Conservation (phyloP, 495 filamentous ascomycete genomes). For the Xylaria sp. region DNA sequence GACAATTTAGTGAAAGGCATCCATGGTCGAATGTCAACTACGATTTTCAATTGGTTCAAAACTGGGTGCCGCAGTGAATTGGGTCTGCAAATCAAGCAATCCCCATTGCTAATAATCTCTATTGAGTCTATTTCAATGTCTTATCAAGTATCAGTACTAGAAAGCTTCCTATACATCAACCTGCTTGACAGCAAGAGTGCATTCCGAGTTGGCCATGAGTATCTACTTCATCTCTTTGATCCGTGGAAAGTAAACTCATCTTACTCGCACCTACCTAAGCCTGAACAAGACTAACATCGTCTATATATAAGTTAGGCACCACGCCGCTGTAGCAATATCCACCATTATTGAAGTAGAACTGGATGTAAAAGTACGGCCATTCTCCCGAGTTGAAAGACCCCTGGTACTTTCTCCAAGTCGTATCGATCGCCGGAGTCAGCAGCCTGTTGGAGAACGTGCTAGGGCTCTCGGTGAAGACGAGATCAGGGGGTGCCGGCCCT, state of each 20-base stretch:
- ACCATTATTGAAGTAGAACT: slow-evolving; percentile 19
- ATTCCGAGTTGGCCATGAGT: neutral
- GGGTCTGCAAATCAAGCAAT: too few relatives aligned
- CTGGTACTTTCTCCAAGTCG: slow-evolving; percentile 19
- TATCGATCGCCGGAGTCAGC: slow-evolving; percentile 10
- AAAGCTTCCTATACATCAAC: too few relatives aligned
- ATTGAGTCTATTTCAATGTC: too few relatives aligned
- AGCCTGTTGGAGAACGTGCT: slow-evolving; percentile 17
- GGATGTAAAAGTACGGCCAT: slow-evolving; percentile 22
- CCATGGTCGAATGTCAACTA: neutral
- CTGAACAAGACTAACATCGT: slow-evolving; percentile 18
- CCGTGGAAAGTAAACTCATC: neutral
- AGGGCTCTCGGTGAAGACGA: slow-evolving; percentile 9
- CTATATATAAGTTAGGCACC: slow-evolving; percentile 12
- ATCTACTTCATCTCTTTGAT: neutral
- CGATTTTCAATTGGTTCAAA: neutral
- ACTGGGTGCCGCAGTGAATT: neutral
- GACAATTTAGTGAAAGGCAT: too few relatives aligned
- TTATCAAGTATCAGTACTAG: too few relatives aligned
- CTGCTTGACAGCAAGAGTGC: too few relatives aligned
- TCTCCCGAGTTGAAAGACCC: slow-evolving; percentile 20
- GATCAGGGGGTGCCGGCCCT: slow-evolving; percentile 10
- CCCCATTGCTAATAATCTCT: too few relatives aligned
- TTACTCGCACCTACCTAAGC: neutral
- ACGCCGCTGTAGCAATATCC: slow-evolving; percentile 9